A percentile compares a stretch with the other conserved stretches of the same genome.
These are phyloP conservation scores for Chlamydomonas eustigma DNA, from an alignment of 139 green algal genomes.

Conservation along the genomic window DNA sequence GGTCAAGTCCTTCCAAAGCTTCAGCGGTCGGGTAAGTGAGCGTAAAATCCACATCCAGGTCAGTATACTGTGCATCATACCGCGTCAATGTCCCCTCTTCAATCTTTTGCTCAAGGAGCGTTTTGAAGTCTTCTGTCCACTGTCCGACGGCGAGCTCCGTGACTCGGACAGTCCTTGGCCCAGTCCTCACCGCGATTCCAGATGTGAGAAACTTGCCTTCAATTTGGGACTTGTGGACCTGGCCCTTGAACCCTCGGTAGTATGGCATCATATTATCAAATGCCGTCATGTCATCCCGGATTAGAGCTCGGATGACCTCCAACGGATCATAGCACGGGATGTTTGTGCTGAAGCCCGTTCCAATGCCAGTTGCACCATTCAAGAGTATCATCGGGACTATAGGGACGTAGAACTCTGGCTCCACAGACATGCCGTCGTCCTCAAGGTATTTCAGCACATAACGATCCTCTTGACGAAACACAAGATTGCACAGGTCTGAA, in stretches of 20 bases:
- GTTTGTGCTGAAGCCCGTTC: neutral
- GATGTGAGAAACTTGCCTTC: neutral
- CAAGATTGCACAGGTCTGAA: neutral
- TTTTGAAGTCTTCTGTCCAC: conserved; percentile 22
- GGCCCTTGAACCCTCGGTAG: conserved; percentile 12
- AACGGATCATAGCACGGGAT: neutral
- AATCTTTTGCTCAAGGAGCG: conserved; percentile 4
- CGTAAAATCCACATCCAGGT: neutral
- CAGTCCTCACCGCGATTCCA: neutral
- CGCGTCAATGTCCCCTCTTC: too few species aligned
- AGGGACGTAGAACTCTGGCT: neutral
- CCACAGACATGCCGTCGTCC: conserved; percentile 3
- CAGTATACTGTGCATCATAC: neutral
- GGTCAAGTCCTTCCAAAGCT: neutral
- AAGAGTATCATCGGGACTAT: neutral
- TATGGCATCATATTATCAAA: neutral
- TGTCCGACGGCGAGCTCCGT: conserved; percentile 6
- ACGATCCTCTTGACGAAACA: neutral
- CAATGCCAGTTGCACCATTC: conserved; percentile 1
- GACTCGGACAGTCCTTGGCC: conserved; percentile 3
- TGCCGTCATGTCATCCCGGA: neutral
- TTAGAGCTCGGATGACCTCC: neutral
- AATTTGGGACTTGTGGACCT: neutral
- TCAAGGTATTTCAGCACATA: neutral
- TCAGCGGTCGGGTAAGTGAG: neutral